Conservation (phyloP, 176 grass and related monocot genomes). For the Canna indica region DNA sequence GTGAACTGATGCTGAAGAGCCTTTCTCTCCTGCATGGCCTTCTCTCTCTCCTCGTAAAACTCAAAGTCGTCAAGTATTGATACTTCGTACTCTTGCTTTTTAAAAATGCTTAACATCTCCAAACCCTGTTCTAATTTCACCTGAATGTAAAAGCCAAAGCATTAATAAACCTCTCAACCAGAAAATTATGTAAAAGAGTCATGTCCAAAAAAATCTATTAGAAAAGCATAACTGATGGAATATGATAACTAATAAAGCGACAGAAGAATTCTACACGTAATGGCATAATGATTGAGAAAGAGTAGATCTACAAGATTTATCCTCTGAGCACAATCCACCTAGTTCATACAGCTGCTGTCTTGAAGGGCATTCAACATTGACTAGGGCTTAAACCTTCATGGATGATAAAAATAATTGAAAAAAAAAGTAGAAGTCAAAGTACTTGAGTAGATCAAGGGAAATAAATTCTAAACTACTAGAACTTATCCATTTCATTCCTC, state of each 20-base stretch:
- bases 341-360: neutral
- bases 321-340: no score
- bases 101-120: slow-evolving; percentile 60
- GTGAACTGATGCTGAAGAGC: slow-evolving; percentile 24
- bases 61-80: slow-evolving; percentile 68
- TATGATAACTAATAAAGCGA: neutral
- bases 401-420: neutral
- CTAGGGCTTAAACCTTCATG: neutral
- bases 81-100: slow-evolving; percentile 39
- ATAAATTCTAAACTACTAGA: neutral
- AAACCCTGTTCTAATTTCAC: slow-evolving; percentile 66
- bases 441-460: neutral
- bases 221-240: neutral
- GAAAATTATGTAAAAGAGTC: neutral
- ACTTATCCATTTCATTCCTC: neutral
- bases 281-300: no score
- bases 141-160: slow-evolving; percentile 15
- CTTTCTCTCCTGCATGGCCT: slow-evolving; percentile 56
- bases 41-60: slow-evolving; percentile 68
- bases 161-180: neutral
- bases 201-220: neutral
- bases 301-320: no score
- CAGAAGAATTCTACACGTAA: neutral
- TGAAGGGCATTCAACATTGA: no score
- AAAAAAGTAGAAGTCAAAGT: neutral